Evolutionary conservation across 352 stramenopile genomes (phyloP), one percentile per base, ranked within the genome.

Genomic region (Aphanomyces astaci): DNA sequence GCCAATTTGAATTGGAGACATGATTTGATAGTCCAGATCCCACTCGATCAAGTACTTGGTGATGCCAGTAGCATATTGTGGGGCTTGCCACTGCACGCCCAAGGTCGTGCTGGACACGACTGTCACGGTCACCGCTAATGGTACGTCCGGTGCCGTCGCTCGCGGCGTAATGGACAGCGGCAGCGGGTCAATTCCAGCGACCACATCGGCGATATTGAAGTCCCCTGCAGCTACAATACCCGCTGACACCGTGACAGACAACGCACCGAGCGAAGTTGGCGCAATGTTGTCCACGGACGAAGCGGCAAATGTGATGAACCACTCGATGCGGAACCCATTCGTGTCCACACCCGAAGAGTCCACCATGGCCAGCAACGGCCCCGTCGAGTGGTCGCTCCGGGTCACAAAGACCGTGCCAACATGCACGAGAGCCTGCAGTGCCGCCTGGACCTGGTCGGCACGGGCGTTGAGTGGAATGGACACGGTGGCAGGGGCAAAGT

Each of bases 21-120:
- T 65, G 64, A 89, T 88, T n/a, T 79, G 71, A 2, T 54, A 30
- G 0, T 74, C 73, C 3, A 75, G 72, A 56, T 91, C 89, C 83
- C 84, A 95, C 53, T 96, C 87, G 19, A 97, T 65, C 5, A 93
- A 66, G 72, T 96, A 97, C 59, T 95, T 92, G 0, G 76, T 73
- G 30, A 82, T 31, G 59, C 66, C 13, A 25, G 31, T 22, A 40
- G 59, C 51, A 10, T 70, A 57, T 4, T 71, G 27, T 1, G 82
- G 87, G 1, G 78, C 55, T 17, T 9, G 67, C 86, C 86, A 94
- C 43, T 74, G 84, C 27, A 92, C 81, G 5, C 86, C 86, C 4
- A 94, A 72, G 0, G 81, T 88, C 2, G 75, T 70, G 7, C 39
- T 71, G 33, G 92, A 81, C 3, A 92, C 77, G 5, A 89, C 71